Evolutionary conservation across 768 basidiomycete species (phyloP).

Genomic region (Phlebiopsis gigantea): DNA sequence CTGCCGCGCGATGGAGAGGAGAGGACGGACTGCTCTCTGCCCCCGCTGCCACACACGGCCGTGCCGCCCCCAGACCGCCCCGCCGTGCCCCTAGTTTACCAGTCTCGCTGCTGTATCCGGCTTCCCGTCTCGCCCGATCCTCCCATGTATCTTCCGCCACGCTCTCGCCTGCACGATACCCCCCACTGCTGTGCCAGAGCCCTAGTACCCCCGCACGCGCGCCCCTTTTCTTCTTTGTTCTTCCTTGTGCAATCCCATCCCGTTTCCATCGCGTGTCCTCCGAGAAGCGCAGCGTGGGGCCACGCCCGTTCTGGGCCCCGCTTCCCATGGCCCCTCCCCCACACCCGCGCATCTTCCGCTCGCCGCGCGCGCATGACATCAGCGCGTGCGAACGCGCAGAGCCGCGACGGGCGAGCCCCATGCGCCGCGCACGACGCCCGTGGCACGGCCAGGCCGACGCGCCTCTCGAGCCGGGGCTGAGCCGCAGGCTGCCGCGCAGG

Average conservation of each 20-base stretch:
- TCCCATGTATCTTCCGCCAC: not conserved
- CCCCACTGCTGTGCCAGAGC: constrained; percentile 3
- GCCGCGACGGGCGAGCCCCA: not conserved
- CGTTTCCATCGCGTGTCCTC: too few relatives aligned
- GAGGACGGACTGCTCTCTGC: not conserved
- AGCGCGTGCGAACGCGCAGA: not conserved
- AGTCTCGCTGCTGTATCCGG: not conserved
- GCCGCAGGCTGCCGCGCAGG: too few relatives aligned
- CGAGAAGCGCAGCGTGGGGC: too few relatives aligned
- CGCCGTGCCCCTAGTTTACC: not conserved
- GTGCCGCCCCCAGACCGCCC: not conserved
- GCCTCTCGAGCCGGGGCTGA: not conserved
- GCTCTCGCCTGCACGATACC: constrained; percentile 6
- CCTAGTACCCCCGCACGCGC: not conserved
- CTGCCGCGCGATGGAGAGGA: too few relatives aligned
- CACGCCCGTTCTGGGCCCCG: constrained; percentile 1
- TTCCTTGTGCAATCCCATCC: too few relatives aligned
- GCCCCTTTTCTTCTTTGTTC: too few relatives aligned
- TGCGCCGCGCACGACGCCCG: not conserved
- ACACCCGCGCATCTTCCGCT: not conserved
- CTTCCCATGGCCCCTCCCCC: not conserved
- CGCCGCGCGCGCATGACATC: not conserved
- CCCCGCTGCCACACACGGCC: not conserved
- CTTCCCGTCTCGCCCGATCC: not conserved
- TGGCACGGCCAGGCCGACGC: too few relatives aligned